Conservation (phyloP, 768 basidiomycete species). For the Boletus eberwhitei region DNA sequence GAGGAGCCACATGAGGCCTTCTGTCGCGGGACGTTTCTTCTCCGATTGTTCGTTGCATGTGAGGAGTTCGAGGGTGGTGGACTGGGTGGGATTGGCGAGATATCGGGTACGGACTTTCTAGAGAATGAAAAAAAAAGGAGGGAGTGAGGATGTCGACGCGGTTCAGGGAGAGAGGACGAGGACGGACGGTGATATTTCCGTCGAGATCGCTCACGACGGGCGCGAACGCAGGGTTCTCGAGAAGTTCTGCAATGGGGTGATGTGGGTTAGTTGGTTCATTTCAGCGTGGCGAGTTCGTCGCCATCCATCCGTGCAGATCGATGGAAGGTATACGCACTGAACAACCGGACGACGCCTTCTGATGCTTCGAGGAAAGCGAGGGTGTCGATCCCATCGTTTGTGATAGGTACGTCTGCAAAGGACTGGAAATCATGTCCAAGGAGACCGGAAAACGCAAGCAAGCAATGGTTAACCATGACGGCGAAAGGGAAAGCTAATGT, state of each 20-base stretch:
- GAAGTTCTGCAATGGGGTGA: slow-evolving; percentile 15
- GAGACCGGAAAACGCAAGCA: neutral
- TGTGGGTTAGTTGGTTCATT: neutral
- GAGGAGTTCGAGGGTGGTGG: slow-evolving; percentile 78
- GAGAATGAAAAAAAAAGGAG: neutral
- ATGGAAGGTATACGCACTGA: slow-evolving; percentile 54
- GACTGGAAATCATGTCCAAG: slow-evolving; percentile 48
- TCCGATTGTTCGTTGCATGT: slow-evolving; percentile 80
- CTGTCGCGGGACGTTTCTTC: slow-evolving; percentile 85
- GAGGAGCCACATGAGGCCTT: slow-evolving; percentile 91
- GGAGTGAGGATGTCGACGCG: neutral
- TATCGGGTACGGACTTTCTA: slow-evolving; percentile 91
- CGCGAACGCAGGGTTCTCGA: slow-evolving; percentile 54
- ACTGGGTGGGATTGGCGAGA: slow-evolving; percentile 58
- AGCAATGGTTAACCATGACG: neutral
- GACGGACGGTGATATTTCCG: slow-evolving; percentile 83
- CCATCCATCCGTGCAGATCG: neutral
- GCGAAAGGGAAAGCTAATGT: too few relatives aligned
- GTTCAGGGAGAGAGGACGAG: neutral
- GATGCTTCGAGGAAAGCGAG: slow-evolving; percentile 83
- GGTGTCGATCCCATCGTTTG: slow-evolving; percentile 87
- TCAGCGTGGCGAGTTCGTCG: neutral
- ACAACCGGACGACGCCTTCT: slow-evolving; percentile 83
- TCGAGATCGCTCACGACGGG: slow-evolving; percentile 84
- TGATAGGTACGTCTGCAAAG: slow-evolving; percentile 87